A percentile compares a stretch with the other conserved stretches of the same genome.
phyloP scores from a whole-genome alignment of 1,284 basidiomycete species.

The Ceratobasidium sp. region DNA sequence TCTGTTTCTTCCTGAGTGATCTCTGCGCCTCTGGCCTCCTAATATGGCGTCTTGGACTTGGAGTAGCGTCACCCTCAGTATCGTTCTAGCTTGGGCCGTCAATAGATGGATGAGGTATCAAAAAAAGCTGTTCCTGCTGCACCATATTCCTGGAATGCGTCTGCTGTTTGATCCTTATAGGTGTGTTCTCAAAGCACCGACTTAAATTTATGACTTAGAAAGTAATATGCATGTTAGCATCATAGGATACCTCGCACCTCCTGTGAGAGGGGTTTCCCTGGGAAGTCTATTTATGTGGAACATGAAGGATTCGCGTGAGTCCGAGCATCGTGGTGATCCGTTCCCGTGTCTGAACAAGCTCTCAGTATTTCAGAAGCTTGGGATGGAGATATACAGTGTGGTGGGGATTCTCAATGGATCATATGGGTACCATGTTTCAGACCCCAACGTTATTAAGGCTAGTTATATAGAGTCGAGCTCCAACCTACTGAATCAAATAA shows the following conservation, averaged over 20 bases:
- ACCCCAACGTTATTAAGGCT: slow-evolving; percentile 10
- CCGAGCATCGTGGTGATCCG: not conserved
- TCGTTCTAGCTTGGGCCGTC: not conserved
- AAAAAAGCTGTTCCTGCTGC: not conserved
- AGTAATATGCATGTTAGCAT: not conserved
- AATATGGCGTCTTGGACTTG: slow-evolving; percentile 6
- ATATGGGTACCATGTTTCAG: not conserved
- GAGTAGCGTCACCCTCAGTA: not conserved
- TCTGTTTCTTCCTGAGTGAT: too few species aligned
- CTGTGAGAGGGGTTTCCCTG: not conserved
- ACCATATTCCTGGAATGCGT: slow-evolving; percentile 10
- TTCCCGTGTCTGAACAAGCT: not conserved
- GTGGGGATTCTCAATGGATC: slow-evolving; percentile 4
- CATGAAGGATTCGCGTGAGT: slow-evolving; percentile 6
- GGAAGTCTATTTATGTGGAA: not conserved
- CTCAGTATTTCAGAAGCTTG: slow-evolving; percentile 4
- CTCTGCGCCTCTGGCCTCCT: not conserved
- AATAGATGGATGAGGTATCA: slow-evolving; percentile 20
- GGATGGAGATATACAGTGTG: not conserved
- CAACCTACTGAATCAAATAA: not conserved
- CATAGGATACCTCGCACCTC: not conserved
- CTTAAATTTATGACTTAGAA: not conserved
- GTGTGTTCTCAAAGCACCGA: not conserved
- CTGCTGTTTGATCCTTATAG: not conserved
- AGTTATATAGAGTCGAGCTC: not conserved